Evolutionary conservation across 495 filamentous ascomycete genomes (phyloP), one percentile per base, ranked within the genome.

Genomic region (Corynascus novoguineensis): DNA sequence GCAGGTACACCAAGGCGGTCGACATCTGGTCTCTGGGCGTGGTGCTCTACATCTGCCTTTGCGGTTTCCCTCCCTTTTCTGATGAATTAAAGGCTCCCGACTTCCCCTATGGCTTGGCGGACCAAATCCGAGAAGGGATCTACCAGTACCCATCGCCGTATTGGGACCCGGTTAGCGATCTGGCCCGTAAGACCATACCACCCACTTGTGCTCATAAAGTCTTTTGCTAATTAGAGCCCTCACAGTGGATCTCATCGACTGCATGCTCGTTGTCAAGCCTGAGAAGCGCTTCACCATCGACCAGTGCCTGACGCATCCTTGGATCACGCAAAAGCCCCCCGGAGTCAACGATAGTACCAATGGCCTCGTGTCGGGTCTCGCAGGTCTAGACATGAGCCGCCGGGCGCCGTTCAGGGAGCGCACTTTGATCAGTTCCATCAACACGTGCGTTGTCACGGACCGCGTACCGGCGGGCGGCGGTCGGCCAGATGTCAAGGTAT

Each of bases 21-120:
- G 95, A 99, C 70, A 79, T 97, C 50, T 99, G 95, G 95, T 95
- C 91, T 0, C 81, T 97, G 15, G 95, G 95, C 12, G 95, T 99
- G 10, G 95, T 97, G n/a, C 81, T 99, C 21, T 99, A 99, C 71
- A 97, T 99, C 61, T 97, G 92, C 67, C 83, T 99, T 14, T 99
- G 95, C 67, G 95, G 95, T 4, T 99, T 97, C 63, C 93, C 95
- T 4, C 95, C 95, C 0, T 99, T 99, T 74, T 91, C 86, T 3
- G 95, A 97, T 60, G 95, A 99, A 70, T 83, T 97, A 1, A 87
- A 81, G 63, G 87, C 83, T 5, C 83, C 89, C 40, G 87, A 91
- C 59, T 78, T 76, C 46, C 95, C 92, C 10, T 96, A 89, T 60
- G 91, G 80, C 0, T 78, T 99, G 15, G 86, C 88, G 0, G 89